Percentiles rank a stretch among this genome's conserved stretches.
Evolutionary conservation across 2,329 filamentous ascomycete species (phyloP).

Genomic region (Ophiostoma piceae): DNA sequence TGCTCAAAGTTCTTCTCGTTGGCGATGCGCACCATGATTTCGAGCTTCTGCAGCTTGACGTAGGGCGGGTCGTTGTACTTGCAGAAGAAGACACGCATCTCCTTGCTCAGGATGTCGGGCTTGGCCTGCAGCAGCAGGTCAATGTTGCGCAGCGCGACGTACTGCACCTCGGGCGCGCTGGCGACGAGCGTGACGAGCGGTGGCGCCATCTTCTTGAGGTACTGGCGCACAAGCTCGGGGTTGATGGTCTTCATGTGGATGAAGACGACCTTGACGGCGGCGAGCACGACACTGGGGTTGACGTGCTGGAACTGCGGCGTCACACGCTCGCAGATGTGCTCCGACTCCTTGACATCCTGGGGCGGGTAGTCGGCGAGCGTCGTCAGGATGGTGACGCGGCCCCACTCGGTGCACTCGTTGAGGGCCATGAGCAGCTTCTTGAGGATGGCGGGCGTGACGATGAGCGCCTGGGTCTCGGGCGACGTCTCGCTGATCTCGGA

Average conservation of each 20-base stretch:
- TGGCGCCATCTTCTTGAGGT: slow-evolving; percentile 97
- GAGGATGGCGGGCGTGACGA: slow-evolving; percentile 73
- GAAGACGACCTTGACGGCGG: slow-evolving; percentile 97
- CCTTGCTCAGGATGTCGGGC: slow-evolving; percentile 93
- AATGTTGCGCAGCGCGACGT: slow-evolving; percentile 93
- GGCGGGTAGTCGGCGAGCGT: slow-evolving; percentile 86
- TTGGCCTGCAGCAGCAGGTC: slow-evolving; percentile 93
- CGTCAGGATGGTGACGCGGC: slow-evolving; percentile 84
- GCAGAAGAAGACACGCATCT: slow-evolving; percentile 98
- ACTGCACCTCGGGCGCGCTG: slow-evolving; percentile 94
- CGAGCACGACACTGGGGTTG: slow-evolving; percentile 91
- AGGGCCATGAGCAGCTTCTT: slow-evolving; percentile 96
- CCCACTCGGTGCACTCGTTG: slow-evolving; percentile 99
- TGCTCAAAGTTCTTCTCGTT: slow-evolving; percentile 97
- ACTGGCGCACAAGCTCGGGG: slow-evolving; percentile 71
- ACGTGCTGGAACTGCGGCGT: slow-evolving; percentile 97
- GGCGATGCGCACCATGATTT: slow-evolving; percentile 98
- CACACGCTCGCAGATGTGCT: slow-evolving; percentile 96
- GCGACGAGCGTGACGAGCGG: slow-evolving; percentile 93
- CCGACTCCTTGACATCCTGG: slow-evolving; percentile 85
- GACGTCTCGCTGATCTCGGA: slow-evolving; percentile 86
- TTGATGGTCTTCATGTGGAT: slow-evolving; percentile 86
- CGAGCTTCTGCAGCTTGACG: slow-evolving; percentile 93
- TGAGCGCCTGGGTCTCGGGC: slow-evolving; percentile 81
- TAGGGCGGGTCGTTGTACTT: slow-evolving; percentile 99